Conservation (phyloP, 2,329 filamentous ascomycete genomes). For the Triangularia verruculosa region DNA sequence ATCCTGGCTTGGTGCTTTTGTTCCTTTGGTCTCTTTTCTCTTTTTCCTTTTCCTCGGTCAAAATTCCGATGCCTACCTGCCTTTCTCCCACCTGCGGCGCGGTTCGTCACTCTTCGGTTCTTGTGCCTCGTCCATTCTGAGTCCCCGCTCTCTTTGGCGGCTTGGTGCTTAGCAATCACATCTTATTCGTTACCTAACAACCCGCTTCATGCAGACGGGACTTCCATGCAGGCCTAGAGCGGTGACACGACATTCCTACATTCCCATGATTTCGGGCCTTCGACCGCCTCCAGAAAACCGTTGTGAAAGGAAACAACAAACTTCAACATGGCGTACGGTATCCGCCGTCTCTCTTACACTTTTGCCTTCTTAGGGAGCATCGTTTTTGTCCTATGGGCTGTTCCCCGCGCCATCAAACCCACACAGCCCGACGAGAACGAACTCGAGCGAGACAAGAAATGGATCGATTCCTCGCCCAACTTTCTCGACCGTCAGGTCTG, state of each 20-base stretch:
- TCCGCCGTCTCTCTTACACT: slow-evolving; percentile 44
- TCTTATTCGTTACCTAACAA: background rate
- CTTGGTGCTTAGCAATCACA: background rate
- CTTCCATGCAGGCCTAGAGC: background rate
- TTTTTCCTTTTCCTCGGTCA: background rate
- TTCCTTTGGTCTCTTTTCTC: background rate
- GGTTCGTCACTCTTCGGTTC: background rate
- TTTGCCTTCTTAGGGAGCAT: slow-evolving; percentile 34
- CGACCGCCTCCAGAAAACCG: background rate
- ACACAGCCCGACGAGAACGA: slow-evolving; percentile 60
- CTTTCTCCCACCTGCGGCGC: background rate
- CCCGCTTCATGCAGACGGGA: background rate
- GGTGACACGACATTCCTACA: background rate
- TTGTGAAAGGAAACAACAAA: background rate
- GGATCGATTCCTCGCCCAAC: slow-evolving; percentile 69
- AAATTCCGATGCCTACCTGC: background rate
- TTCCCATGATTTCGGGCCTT: background rate
- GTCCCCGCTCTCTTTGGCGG: background rate
- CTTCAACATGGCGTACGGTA: slow-evolving; percentile 33
- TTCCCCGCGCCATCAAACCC: slow-evolving; percentile 59
- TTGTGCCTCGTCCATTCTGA: background rate
- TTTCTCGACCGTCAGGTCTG: slow-evolving; percentile 76
- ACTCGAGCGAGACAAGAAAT: slow-evolving; percentile 59
- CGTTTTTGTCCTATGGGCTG: slow-evolving; percentile 47
- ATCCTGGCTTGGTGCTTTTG: background rate